phyloP scores from a whole-genome alignment of 805 yeast genomes.

The Myxozyma melibiosi region DNA sequence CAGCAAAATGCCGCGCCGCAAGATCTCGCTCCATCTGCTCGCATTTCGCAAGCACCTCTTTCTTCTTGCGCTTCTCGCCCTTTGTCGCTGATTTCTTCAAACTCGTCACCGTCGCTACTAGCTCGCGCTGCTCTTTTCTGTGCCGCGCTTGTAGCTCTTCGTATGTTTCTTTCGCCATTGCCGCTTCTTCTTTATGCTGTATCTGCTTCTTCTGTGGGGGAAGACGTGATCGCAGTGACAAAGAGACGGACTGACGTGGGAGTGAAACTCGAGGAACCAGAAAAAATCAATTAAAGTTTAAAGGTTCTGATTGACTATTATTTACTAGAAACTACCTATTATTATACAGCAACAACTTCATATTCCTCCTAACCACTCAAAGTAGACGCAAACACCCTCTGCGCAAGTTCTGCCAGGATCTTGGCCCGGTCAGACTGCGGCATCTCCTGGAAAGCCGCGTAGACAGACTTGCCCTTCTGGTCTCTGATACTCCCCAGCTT shows the following conservation, averaged over 20 bases:
- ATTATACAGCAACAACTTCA: background rate
- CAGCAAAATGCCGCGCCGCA: constrained; percentile 57
- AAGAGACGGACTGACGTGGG: no score
- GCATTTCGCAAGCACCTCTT: constrained; percentile 63
- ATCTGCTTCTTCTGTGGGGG: no score
- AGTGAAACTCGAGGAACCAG: no score
- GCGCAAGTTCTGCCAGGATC: constrained; percentile 26
- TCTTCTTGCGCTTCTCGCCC: constrained; percentile 63
- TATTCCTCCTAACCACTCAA: background rate
- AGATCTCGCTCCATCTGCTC: constrained; percentile 60
- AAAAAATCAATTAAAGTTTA: no score
- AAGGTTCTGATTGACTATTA: no score
- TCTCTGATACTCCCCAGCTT: constrained; percentile 34
- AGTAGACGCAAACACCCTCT: constrained; percentile 16
- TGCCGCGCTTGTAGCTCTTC: constrained; percentile 64
- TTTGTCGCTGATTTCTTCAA: constrained; percentile 83
- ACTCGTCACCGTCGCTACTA: constrained; percentile 67
- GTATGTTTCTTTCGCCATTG: constrained; percentile 44
- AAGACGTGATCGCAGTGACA: no score
- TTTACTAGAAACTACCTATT: background rate
- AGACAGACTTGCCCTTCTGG: constrained; percentile 32
- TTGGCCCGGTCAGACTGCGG: constrained; percentile 27
- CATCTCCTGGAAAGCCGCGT: constrained; percentile 30
- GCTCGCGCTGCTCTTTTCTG: constrained; percentile 66
- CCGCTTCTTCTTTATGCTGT: no score